Conservation (phyloP, 1,139 yeast genomes). For the Yamadazyma songkhlaensis region DNA sequence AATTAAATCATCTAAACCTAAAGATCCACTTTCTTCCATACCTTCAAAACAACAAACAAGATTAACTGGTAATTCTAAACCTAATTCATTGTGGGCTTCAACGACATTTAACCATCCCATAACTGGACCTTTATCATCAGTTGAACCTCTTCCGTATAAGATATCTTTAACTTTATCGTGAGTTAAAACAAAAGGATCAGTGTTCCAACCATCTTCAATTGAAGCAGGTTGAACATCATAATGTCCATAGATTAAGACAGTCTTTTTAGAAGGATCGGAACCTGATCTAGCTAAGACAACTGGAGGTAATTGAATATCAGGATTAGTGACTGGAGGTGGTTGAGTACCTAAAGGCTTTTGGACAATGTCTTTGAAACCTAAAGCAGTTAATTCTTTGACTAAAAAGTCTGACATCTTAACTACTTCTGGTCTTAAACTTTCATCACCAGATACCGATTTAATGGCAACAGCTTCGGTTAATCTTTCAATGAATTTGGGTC, state of each 20-base stretch:
- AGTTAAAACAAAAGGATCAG: slow-evolving; percentile 81
- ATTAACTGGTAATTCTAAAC: slow-evolving; percentile 90
- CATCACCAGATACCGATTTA: slow-evolving; percentile 93
- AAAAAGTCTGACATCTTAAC: slow-evolving; percentile 84
- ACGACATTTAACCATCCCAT: slow-evolving; percentile 93
- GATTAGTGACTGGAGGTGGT: slow-evolving; percentile 75
- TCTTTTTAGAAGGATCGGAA: slow-evolving; percentile 73
- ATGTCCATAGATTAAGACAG: slow-evolving; percentile 90
- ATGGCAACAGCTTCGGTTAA: slow-evolving; percentile 82
- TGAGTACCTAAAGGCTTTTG: slow-evolving; percentile 82
- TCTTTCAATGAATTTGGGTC: slow-evolving; percentile 66
- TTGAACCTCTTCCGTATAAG: slow-evolving; percentile 88
- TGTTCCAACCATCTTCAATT: slow-evolving; percentile 89
- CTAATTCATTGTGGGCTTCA: slow-evolving; percentile 84
- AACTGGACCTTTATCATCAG: slow-evolving; percentile 98
- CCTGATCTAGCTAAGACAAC: slow-evolving; percentile 89
- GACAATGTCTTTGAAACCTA: slow-evolving; percentile 83
- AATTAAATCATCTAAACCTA: slow-evolving; percentile 84
- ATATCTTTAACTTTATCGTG: slow-evolving; percentile 56
- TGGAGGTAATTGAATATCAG: slow-evolving; percentile 80
- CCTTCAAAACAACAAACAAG: slow-evolving; percentile 94
- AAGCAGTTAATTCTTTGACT: slow-evolving; percentile 57
- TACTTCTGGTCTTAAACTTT: slow-evolving; percentile 80
- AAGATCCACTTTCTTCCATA: slow-evolving; percentile 97
- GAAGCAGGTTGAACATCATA: slow-evolving; percentile 98